Evolutionary conservation across 495 filamentous ascomycete genomes (phyloP).

Genomic region (Neurospora africana): DNA sequence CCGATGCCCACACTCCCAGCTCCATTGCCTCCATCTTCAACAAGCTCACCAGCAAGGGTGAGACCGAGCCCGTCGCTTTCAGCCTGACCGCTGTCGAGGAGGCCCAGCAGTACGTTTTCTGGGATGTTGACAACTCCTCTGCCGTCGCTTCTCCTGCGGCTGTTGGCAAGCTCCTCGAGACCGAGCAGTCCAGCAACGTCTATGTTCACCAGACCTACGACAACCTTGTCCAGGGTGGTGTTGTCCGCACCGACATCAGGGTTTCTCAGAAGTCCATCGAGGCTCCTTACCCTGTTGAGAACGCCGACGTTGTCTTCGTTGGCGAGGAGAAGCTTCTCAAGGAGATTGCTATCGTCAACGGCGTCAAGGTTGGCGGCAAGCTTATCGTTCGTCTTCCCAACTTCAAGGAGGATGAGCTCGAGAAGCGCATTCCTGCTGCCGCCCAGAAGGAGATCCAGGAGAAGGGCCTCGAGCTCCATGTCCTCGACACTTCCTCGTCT

Average conservation of each 20-base stretch:
- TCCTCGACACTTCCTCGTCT: constrained; percentile 60
- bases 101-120: constrained; percentile 82
- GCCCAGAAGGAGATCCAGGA: constrained; percentile 57
- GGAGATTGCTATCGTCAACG: constrained; percentile 60
- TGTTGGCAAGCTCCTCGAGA: constrained; percentile 62
- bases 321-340: constrained; percentile 69
- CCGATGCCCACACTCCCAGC: constrained; percentile 70
- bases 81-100: constrained; percentile 25
- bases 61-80: constrained; percentile 38
- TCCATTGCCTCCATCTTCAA: constrained; percentile 46
- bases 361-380: constrained; percentile 58
- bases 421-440: constrained; percentile 67
- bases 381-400: constrained; percentile 66
- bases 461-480: constrained; percentile 56
- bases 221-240: constrained; percentile 79
- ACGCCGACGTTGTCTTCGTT: constrained; percentile 69
- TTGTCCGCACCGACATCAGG: constrained; percentile 74
- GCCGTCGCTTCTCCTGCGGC: constrained; percentile 52
- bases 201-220: constrained; percentile 65
- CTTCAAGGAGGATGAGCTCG: constrained; percentile 76
- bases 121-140: constrained; percentile 73
- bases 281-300: constrained; percentile 66
- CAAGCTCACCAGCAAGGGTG: constrained; percentile 54
- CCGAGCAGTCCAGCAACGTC: constrained; percentile 66
- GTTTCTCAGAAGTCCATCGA: constrained; percentile 73